phyloP scores from a whole-genome alignment of 768 basidiomycete genomes.

The Lactifluus piperatus region DNA sequence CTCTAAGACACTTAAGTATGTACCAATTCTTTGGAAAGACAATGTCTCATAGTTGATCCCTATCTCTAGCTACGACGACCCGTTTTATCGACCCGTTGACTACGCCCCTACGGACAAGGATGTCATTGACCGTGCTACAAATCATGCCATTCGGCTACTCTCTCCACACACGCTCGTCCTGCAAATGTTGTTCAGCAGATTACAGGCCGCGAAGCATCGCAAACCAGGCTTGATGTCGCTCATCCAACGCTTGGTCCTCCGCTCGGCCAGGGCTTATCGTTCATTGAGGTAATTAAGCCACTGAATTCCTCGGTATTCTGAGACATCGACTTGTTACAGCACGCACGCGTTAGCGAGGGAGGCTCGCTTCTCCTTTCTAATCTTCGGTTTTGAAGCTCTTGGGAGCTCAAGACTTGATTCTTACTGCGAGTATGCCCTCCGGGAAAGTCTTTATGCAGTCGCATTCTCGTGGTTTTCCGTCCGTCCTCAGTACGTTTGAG shows the following conservation, averaged over 20 bases:
- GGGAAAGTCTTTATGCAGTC: slow-evolving; percentile 66
- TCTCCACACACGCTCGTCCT: slow-evolving; percentile 78
- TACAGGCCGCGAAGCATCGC: slow-evolving; percentile 90
- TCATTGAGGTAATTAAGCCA: slow-evolving; percentile 55
- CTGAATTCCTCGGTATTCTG: background rate
- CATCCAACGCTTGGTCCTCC: slow-evolving; percentile 74
- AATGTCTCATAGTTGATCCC: slow-evolving; percentile 8
- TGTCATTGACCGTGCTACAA: slow-evolving; percentile 62
- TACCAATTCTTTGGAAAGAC: background rate
- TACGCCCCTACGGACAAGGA: slow-evolving; percentile 90
- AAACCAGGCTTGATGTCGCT: slow-evolving; percentile 77
- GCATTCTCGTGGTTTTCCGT: slow-evolving; percentile 93
- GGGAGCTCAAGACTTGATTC: slow-evolving; percentile 82
- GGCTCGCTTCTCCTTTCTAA: slow-evolving; percentile 78
- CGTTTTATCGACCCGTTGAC: slow-evolving; percentile 76
- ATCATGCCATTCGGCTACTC: slow-evolving; percentile 64
- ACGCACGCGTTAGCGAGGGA: slow-evolving; percentile 90
- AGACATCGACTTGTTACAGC: slow-evolving; percentile 32
- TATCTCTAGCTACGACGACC: slow-evolving; percentile 67
- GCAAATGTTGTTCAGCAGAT: slow-evolving; percentile 81
- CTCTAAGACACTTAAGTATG: slow-evolving; percentile 71
- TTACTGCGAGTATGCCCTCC: slow-evolving; percentile 65
- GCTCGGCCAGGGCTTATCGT: slow-evolving; percentile 63
- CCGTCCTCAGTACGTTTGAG: slow-evolving; percentile 69
- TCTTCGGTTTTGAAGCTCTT: slow-evolving; percentile 89